phyloP scores from a whole-genome alignment of 2,329 filamentous ascomycete genomes.

The Diaporthe capsici region DNA sequence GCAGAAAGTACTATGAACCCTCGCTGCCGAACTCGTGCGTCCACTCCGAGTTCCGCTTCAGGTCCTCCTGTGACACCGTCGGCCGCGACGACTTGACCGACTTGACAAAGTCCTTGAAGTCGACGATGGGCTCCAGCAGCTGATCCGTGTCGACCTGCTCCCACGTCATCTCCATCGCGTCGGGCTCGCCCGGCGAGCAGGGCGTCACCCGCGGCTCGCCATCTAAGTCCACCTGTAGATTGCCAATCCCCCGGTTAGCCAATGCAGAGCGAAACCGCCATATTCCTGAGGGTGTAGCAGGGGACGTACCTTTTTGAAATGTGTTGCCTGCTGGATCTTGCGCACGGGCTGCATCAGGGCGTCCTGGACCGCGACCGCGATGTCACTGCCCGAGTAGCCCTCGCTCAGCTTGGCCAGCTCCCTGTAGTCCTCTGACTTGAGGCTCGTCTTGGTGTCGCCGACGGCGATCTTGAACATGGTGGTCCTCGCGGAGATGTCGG shows the following conservation, averaged over 20 bases:
- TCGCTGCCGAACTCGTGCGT: slow-evolving; percentile 97
- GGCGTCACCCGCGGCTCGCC: slow-evolving; percentile 81
- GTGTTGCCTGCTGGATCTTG: slow-evolving; percentile 96
- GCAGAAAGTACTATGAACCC: slow-evolving; percentile 65
- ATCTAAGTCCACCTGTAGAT: slow-evolving; percentile 76
- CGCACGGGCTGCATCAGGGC: slow-evolving; percentile 97
- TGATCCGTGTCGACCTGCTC: slow-evolving; percentile 87
- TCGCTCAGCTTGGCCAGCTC: slow-evolving; percentile 86
- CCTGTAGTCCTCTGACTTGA: slow-evolving; percentile 83
- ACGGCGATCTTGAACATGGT: slow-evolving; percentile 96
- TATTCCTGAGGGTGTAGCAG: background rate
- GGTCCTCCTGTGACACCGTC: slow-evolving; percentile 89
- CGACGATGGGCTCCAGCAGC: slow-evolving; percentile 87
- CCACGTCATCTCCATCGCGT: slow-evolving; percentile 94
- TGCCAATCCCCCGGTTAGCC: slow-evolving; percentile 38
- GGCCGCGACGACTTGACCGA: slow-evolving; percentile 90
- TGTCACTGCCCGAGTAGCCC: slow-evolving; percentile 96
- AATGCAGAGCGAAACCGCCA: background rate
- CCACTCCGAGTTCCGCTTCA: slow-evolving; percentile 90
- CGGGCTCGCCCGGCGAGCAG: slow-evolving; percentile 90
- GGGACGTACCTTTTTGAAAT: slow-evolving; percentile 87
- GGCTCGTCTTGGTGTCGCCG: slow-evolving; percentile 90
- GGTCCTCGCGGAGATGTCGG: slow-evolving; percentile 87
- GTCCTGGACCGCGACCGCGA: slow-evolving; percentile 94
- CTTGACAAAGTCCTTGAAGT: slow-evolving; percentile 93